Evolutionary conservation across 2,329 filamentous ascomycete genomes (phyloP), one percentile per base, ranked within the genome.

Genomic region (Fusarium sublunatum): DNA sequence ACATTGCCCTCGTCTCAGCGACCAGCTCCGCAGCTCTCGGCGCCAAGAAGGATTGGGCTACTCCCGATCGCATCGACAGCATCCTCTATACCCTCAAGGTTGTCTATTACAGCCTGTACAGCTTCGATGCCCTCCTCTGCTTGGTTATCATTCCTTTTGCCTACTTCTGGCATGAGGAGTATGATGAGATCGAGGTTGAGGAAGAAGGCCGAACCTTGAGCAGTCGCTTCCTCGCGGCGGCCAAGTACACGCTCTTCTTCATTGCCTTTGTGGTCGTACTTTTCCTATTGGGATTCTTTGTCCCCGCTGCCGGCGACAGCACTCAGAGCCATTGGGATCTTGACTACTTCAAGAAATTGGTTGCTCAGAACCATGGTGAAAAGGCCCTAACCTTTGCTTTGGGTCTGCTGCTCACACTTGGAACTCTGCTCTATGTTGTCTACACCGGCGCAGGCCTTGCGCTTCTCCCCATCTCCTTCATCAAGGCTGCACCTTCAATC

Each of bases 91-190:
- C 91, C 0, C 83, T 99, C 64, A 91, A 91, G 75, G 85, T 96
- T 56, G 90, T 97, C 54, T 99, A 99, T 79, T 98, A 98, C 77
- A 84, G 88, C 1, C 84, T 99, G 1, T 99, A 98, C 80, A 95
- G 91, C 69, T 81, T 97, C 67, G 95, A 99, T 76, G 91, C 93
- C 1, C 75, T 97, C 6, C 86, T 99, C 10, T 99, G 95, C 73
- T 82, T 99, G 41, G 76, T 98, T 15, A 86, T 97, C 40, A 90
- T 98, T 19, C 95, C 95, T 0, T 99, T 99, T 74, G 90, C 93
- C 43, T 99, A 99, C 80, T 99, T 99, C 76, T 97, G 91, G 88
- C 95, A 96, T 72, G 95, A 99, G 76, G 95, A 98, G 76, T 96
- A 96, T 67, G 94, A 97, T 71, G 93, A 97, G 78, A 89, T 94